A percentile compares a stretch with the other conserved stretches of the same genome.
These are phyloP conservation scores for Bacterosira constricta DNA, from an alignment of 108 stramenopile species.

Conservation along the genomic window DNA sequence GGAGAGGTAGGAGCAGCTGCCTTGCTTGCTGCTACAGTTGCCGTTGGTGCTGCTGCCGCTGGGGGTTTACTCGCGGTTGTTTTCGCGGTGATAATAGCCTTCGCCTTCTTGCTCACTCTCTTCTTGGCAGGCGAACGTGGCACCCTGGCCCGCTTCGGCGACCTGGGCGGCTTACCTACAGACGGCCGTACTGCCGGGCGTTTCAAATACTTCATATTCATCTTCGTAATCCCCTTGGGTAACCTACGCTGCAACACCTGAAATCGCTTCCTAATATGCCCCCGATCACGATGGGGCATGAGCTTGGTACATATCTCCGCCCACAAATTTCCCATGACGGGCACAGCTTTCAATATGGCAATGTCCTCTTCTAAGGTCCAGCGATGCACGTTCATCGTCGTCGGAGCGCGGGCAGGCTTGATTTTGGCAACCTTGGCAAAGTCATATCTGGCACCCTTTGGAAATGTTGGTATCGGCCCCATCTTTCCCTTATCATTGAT, in stretches of 20 bases:
- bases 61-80: not conserved
- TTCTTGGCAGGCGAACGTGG: not conserved
- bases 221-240: conserved; percentile 43
- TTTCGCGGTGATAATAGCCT: not conserved
- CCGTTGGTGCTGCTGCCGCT: not conserved
- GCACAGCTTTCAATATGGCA: conserved; percentile 76
- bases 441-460: conserved; percentile 58
- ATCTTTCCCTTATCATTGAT: conserved; percentile 77
- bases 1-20: conserved; percentile 8
- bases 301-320: conserved; percentile 74
- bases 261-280: conserved; percentile 85
- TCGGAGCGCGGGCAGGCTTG: conserved; percentile 66
- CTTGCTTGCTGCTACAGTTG: conserved; percentile 11
- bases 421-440: conserved; percentile 47
- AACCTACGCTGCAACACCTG: conserved; percentile 84
- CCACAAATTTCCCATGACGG: conserved; percentile 84
- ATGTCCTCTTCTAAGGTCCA: conserved; percentile 89
- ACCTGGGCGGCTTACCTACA: conserved; percentile 1
- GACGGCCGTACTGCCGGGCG: not conserved
- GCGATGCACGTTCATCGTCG: conserved; percentile 84
- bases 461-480: conserved; percentile 53
- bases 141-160: conserved; percentile 6
- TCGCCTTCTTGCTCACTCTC: not conserved
- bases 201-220: conserved; percentile 42
- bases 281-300: conserved; percentile 85